phyloP scores from a whole-genome alignment of 2,329 filamentous ascomycete species.

The Cytospora mali region DNA sequence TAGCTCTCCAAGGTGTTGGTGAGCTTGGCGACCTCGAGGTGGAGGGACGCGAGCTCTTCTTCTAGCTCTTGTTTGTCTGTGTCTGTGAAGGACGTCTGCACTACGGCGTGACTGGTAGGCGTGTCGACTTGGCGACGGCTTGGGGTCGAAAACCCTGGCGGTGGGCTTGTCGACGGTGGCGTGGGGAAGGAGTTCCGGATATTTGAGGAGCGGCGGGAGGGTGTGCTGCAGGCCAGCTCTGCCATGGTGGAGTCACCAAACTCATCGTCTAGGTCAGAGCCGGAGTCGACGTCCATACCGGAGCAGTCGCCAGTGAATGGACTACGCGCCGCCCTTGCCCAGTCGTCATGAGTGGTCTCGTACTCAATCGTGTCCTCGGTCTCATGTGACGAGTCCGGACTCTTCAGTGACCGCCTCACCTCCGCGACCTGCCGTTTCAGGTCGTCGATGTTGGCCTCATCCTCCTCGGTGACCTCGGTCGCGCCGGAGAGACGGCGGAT shows the following conservation, averaged over 20 bases:
- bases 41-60: slow-evolving; percentile 52
- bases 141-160: slow-evolving; percentile 42
- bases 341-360: slow-evolving; percentile 44
- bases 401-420: slow-evolving; percentile 22
- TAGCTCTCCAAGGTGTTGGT: slow-evolving; percentile 52
- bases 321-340: slow-evolving; percentile 54
- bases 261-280: slow-evolving; percentile 38
- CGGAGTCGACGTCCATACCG: slow-evolving; percentile 41
- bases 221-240: slow-evolving; percentile 56
- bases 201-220: slow-evolving; percentile 39
- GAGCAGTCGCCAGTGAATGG: slow-evolving; percentile 50
- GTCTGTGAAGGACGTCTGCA: slow-evolving; percentile 48
- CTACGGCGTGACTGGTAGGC: slow-evolving; percentile 39
- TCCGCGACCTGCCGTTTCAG: slow-evolving; percentile 22
- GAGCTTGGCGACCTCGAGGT: slow-evolving; percentile 52
- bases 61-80: slow-evolving; percentile 46
- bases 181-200: slow-evolving; percentile 54
- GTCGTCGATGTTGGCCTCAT: slow-evolving; percentile 19
- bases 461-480: slow-evolving; percentile 11
- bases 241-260: slow-evolving; percentile 56
- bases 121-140: slow-evolving; percentile 36
- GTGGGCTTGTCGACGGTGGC: slow-evolving; percentile 58
- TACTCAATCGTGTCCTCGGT: slow-evolving; percentile 25
- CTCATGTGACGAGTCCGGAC: slow-evolving; percentile 16
- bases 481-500: slow-evolving; percentile 52